Conservation (phyloP, 768 basidiomycete genomes). For the Tricholoma hemisulphureum region DNA sequence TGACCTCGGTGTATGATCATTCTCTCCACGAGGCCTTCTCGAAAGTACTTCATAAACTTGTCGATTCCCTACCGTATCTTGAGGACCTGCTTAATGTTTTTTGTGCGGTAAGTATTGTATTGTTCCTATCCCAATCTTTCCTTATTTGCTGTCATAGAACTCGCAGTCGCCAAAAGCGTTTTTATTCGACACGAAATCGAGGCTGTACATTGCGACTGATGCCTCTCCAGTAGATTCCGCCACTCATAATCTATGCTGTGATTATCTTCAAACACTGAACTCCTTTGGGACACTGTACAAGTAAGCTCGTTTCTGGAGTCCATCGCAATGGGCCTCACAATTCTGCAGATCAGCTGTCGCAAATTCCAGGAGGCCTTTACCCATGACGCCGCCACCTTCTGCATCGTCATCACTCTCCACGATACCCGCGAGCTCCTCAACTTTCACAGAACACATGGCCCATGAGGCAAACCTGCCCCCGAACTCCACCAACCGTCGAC, state of each 20-base stretch:
- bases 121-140: not conserved
- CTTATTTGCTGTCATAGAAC: slow-evolving; percentile 49
- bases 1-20: slow-evolving; percentile 93
- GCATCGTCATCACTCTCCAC: slow-evolving; percentile 23
- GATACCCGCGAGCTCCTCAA: slow-evolving; percentile 17
- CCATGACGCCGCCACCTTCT: slow-evolving; percentile 26
- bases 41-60: slow-evolving; percentile 80
- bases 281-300: slow-evolving; percentile 85
- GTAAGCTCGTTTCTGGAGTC: slow-evolving; percentile 38
- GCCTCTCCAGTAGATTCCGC: slow-evolving; percentile 86
- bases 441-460: slow-evolving; percentile 17
- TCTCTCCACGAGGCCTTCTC: slow-evolving; percentile 92
- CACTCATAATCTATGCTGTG: slow-evolving; percentile 86
- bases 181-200: slow-evolving; percentile 81
- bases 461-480: slow-evolving; percentile 4
- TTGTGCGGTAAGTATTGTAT: slow-evolving; percentile 54
- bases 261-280: slow-evolving; percentile 85
- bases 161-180: slow-evolving; percentile 93
- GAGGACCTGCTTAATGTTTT: slow-evolving; percentile 88
- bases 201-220: slow-evolving; percentile 92
- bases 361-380: slow-evolving; percentile 25
- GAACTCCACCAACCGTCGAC: slow-evolving; percentile 9
- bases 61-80: slow-evolving; percentile 80
- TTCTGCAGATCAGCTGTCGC: slow-evolving; percentile 30
- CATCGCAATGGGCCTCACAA: slow-evolving; percentile 1